Percentiles rank a stretch among this genome's conserved stretches.
Conservation (phyloP, 345 rosid species). For the Syzygium oleosum region DNA sequence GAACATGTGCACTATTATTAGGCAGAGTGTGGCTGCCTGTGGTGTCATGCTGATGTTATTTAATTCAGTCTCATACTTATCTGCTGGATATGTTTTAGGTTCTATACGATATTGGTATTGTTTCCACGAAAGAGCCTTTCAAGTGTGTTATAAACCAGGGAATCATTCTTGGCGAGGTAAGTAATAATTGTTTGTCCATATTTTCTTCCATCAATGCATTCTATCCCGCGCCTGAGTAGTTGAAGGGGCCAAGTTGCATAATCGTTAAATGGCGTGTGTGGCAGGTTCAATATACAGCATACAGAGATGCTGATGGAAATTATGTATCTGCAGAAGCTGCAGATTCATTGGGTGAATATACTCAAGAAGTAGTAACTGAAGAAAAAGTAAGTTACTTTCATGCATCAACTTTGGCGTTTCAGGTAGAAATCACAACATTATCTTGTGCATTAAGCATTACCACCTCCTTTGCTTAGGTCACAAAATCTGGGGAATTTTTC, state of each 20-base stretch:
- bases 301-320: conserved; percentile 59
- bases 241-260: too few relatives aligned
- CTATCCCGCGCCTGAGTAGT: not conserved
- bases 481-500: conserved; percentile 68
- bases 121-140: conserved; percentile 92
- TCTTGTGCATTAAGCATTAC: not conserved
- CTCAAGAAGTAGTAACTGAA: conserved; percentile 52
- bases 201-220: not conserved
- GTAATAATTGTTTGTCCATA: conserved; percentile 6
- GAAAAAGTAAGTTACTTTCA: conserved; percentile 45
- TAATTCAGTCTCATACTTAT: not conserved
- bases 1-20: not conserved
- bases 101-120: conserved; percentile 87
- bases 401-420: not conserved
- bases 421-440: not conserved
- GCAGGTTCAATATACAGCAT: conserved; percentile 85
- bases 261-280: conserved; percentile 9
- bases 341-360: conserved; percentile 31
- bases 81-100: conserved; percentile 31
- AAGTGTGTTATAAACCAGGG: conserved; percentile 97
- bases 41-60: not conserved
- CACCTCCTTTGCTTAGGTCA: conserved; percentile 27
- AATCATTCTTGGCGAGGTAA: conserved; percentile 92
- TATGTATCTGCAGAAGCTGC: conserved; percentile 58
- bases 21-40: not conserved